Percentiles rank a stretch among this genome's conserved stretches.
These are phyloP conservation scores for Saturnispora silvae DNA, from an alignment of 805 yeast species.

Conservation along the genomic window DNA sequence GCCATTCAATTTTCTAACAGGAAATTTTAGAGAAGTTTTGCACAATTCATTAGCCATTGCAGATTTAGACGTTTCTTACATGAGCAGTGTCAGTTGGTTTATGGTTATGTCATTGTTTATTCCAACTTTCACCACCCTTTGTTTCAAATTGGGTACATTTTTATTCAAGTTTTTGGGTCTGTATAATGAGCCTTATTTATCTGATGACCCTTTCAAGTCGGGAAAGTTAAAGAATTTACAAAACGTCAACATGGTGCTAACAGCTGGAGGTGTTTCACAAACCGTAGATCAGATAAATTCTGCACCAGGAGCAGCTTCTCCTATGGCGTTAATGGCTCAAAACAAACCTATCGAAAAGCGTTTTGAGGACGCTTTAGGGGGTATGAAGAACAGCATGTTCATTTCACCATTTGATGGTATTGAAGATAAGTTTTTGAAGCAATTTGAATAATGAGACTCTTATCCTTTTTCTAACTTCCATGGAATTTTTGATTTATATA, in stretches of 20 bases:
- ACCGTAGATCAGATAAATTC: conserved; percentile 11
- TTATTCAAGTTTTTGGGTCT: conserved; percentile 50
- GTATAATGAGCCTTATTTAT: conserved; percentile 27
- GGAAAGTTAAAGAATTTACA: conserved; percentile 1
- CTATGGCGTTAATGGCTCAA: neutral
- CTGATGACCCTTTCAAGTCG: conserved; percentile 20
- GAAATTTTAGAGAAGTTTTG: conserved; percentile 82
- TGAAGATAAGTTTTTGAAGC: conserved; percentile 43
- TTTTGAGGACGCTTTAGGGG: neutral
- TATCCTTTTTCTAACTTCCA: too few relatives aligned
- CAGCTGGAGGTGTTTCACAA: conserved; percentile 8
- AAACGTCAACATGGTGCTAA: conserved; percentile 4
- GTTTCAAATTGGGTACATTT: too few relatives aligned
- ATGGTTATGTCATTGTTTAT: conserved; percentile 81
- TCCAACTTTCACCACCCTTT: conserved; percentile 46
- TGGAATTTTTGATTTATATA: too few relatives aligned
- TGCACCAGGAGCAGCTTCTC: neutral
- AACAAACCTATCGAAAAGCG: neutral
- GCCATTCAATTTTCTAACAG: conserved; percentile 81
- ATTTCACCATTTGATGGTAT: neutral
- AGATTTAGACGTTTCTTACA: conserved; percentile 85
- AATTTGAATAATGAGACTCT: neutral
- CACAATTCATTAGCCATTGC: conserved; percentile 80
- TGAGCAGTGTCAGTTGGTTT: conserved; percentile 92
- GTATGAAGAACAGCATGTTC: neutral